phyloP scores from a whole-genome alignment of 2,329 filamentous ascomycete genomes.

The Paracorniculantispora psalliotae region DNA sequence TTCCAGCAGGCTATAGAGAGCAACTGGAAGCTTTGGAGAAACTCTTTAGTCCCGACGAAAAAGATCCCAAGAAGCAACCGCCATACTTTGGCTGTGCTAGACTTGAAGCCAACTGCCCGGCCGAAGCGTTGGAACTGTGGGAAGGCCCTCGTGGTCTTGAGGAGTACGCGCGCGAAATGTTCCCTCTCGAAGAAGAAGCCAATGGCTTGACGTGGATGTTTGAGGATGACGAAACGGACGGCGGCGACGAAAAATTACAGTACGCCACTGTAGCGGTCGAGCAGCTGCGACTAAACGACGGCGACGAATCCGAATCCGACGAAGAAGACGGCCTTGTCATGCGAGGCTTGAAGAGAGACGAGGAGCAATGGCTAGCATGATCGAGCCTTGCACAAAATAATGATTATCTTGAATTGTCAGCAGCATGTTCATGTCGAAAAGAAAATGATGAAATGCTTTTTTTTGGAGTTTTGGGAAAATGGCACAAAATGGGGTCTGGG shows the following conservation, averaged over 20 bases:
- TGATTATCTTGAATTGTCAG: neutral
- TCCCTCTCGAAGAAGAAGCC: conserved; percentile 88
- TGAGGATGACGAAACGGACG: conserved; percentile 43
- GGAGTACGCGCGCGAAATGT: conserved; percentile 92
- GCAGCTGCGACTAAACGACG: conserved; percentile 37
- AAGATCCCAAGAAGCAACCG: conserved; percentile 52
- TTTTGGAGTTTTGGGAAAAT: conserved; percentile 9
- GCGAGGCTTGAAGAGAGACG: conserved; percentile 51
- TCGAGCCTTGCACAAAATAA: neutral
- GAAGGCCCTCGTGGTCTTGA: conserved; percentile 85
- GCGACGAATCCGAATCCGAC: conserved; percentile 42
- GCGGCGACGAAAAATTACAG: conserved; percentile 32
- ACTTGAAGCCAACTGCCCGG: conserved; percentile 61
- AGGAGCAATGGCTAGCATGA: conserved; percentile 54
- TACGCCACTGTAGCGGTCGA: conserved; percentile 32
- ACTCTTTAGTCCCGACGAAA: conserved; percentile 48
- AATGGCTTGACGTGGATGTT: conserved; percentile 94
- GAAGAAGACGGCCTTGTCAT: conserved; percentile 56
- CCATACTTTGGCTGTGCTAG: conserved; percentile 57
- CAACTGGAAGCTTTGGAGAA: conserved; percentile 69
- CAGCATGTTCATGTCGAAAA: conserved; percentile 6
- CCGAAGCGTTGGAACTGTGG: conserved; percentile 78
- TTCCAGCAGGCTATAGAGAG: conserved; percentile 82
- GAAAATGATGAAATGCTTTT: conserved; percentile 10
- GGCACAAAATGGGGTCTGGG: conserved; percentile 5